Percentiles rank a stretch among this genome's conserved stretches.
These are phyloP conservation scores for Hanseniaspora opuntiae DNA, from an alignment of 805 yeast genomes.

Conservation along the genomic window DNA sequence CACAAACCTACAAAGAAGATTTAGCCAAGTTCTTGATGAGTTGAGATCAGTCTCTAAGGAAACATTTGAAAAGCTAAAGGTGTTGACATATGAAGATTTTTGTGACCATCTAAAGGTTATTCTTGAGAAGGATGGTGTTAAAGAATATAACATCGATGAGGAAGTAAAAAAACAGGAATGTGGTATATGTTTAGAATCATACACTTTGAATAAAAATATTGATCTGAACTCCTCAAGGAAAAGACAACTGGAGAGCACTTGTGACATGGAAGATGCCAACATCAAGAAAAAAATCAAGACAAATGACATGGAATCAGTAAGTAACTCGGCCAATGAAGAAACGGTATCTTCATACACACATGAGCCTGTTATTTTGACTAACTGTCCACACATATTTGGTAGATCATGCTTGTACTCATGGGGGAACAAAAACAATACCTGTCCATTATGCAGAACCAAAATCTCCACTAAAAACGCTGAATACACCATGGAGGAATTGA, in stretches of 20 bases:
- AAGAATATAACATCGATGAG: not conserved
- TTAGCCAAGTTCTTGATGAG: slow-evolving; percentile 1
- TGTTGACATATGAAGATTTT: not conserved
- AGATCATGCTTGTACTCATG: slow-evolving; percentile 71
- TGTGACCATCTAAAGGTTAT: not conserved
- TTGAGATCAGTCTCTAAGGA: slow-evolving; percentile 10
- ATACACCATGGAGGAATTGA: slow-evolving; percentile 19
- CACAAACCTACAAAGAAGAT: slow-evolving; percentile 2
- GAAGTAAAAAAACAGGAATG: slow-evolving; percentile 3
- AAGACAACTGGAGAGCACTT: not conserved
- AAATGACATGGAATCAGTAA: not conserved
- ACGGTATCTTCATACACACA: slow-evolving; percentile 33
- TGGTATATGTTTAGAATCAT: slow-evolving; percentile 9
- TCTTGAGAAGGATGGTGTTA: not conserved
- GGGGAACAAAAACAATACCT: slow-evolving; percentile 59
- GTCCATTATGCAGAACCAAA: slow-evolving; percentile 72
- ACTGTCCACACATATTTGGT: slow-evolving; percentile 77
- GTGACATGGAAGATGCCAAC: not conserved
- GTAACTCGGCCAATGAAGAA: not conserved
- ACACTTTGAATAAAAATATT: not conserved
- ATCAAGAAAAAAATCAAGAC: slow-evolving; percentile 1
- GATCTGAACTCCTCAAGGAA: not conserved
- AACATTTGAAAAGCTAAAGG: slow-evolving; percentile 1
- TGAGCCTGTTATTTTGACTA: slow-evolving; percentile 55
- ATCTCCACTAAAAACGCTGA: slow-evolving; percentile 23